phyloP scores from a whole-genome alignment of 139 green algal genomes.

The Picochlorum sp. region DNA sequence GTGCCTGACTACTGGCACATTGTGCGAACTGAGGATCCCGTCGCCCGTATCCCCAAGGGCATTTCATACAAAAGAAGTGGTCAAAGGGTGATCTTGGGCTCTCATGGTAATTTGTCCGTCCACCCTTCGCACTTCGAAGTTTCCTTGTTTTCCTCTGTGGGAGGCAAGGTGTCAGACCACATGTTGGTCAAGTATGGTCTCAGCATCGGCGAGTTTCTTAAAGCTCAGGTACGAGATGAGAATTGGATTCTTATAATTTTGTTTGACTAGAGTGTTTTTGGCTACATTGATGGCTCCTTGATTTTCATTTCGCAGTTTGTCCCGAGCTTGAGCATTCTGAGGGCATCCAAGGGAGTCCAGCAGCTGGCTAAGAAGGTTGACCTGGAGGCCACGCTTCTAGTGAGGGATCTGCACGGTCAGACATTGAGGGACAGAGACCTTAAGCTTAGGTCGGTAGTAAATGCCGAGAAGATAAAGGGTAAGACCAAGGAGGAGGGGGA shows the following conservation, averaged over 20 bases:
- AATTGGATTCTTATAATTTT: no score
- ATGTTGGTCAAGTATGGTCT: not conserved
- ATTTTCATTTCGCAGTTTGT: no score
- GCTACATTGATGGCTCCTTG: no score
- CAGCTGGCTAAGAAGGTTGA: not conserved
- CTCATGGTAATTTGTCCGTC: conserved; percentile 28
- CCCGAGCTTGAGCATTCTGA: not conserved
- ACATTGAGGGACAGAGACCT: no score
- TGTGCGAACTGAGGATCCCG: conserved; percentile 25
- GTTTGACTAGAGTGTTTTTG: no score
- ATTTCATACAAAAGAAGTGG: conserved; percentile 39
- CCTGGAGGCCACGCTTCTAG: not conserved
- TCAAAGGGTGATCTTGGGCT: conserved; percentile 32
- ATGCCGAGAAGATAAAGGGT: no score
- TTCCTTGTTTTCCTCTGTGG: not conserved
- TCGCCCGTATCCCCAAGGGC: conserved; percentile 8
- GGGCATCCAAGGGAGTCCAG: not conserved
- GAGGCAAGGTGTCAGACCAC: not conserved
- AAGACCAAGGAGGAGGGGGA: no score
- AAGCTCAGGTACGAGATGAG: not conserved
- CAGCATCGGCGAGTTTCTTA: not conserved
- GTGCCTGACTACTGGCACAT: conserved; percentile 41
- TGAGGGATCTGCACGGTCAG: not conserved
- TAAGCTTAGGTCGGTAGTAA: no score
- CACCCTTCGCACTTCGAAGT: conserved; percentile 23